phyloP scores from a whole-genome alignment of 148 eudicot species.

The Fagopyrum tataricum region DNA sequence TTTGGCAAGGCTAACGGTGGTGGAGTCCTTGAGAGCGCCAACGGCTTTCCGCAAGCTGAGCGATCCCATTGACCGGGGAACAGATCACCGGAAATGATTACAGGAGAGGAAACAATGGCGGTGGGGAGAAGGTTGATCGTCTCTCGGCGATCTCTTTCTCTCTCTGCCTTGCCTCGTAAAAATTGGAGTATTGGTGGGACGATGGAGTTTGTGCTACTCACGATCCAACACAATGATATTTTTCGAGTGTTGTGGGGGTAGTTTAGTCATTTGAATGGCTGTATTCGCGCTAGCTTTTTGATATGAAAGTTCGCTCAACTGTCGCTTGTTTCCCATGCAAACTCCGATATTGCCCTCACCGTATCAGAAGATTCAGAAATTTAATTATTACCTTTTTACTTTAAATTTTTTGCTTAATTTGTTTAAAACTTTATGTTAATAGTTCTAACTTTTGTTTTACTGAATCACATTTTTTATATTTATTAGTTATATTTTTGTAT shows the following conservation, averaged over 20 bases:
- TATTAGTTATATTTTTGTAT: no score
- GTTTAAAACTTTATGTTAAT: no score
- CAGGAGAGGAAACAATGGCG: conserved; percentile 4
- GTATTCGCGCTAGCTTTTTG: neutral
- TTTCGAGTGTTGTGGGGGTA: neutral
- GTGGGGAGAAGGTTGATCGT: conserved; percentile 6
- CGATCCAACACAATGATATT: neutral
- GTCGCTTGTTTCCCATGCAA: neutral
- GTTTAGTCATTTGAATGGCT: neutral
- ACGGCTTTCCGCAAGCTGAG: conserved; percentile 87
- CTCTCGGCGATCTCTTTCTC: conserved; percentile 2
- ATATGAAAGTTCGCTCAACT: conserved; percentile 1
- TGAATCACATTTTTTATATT: no score
- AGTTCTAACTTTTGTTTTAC: no score
- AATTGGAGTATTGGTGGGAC: conserved; percentile 5
- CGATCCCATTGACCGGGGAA: conserved; percentile 41
- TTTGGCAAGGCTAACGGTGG: conserved; percentile 91
- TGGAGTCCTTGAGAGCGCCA: conserved; percentile 92
- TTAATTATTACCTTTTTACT: no score
- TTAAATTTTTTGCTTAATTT: no score
- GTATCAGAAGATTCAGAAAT: no score
- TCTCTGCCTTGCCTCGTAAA: conserved; percentile 8
- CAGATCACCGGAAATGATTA: neutral
- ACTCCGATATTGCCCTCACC: neutral
- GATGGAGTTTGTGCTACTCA: conserved; percentile 8